Base-by-base conservation (phyloP, 2,329 filamentous ascomycete species). In the Aspergillus felis region DNA sequence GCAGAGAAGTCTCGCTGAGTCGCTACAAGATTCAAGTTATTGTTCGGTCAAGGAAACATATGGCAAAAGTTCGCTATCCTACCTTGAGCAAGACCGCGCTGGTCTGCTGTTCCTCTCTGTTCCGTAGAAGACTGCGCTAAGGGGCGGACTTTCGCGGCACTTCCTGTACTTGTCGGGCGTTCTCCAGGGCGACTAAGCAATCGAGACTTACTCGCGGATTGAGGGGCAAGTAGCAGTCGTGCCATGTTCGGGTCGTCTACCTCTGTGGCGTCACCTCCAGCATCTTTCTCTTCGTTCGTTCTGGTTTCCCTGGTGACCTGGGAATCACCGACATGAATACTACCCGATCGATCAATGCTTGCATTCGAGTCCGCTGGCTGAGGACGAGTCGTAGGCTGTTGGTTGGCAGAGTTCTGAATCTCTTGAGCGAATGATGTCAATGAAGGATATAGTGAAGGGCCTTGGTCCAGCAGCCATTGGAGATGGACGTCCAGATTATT, bases 401-500 rank as follows among this genome's bases (percentile, higher is more conserved):
- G 50, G 48, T 41, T 55, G 38, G 56, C 51, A 55, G 55, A 17
- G 29, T 52, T 60, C 54, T 62, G 60, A 55, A 58, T 64, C 50
- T 64, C 62, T 62, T 61, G 65, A 58, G 66, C 68, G 60, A 67
- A 64, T 28, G 66, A 60, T 41, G 68, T 65, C 56, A 74, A 61
- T 44, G 69, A 67, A 28, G 67, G 66, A 53, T 71, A 71, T 10
- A 71, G 63, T 38, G 70, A 68, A 50, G 68, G 71, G 65, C 71
- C 72, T 70, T 71, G 74, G 57, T 70, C 71, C 61, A 80, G 61
- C 57, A 81, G 75, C 78, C 78, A 80, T 70, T 73, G 69, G 57
- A 81, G 71, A 68, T 79, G 77, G 63, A 69, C 64, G 53, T 68
- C 66, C 54, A 81, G 62, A 63, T 81, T 81, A 69, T 78, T 74